Percentiles rank a stretch among this genome's conserved stretches.
phyloP scores from a whole-genome alignment of 2,329 filamentous ascomycete genomes.

The Endothia cerciana region DNA sequence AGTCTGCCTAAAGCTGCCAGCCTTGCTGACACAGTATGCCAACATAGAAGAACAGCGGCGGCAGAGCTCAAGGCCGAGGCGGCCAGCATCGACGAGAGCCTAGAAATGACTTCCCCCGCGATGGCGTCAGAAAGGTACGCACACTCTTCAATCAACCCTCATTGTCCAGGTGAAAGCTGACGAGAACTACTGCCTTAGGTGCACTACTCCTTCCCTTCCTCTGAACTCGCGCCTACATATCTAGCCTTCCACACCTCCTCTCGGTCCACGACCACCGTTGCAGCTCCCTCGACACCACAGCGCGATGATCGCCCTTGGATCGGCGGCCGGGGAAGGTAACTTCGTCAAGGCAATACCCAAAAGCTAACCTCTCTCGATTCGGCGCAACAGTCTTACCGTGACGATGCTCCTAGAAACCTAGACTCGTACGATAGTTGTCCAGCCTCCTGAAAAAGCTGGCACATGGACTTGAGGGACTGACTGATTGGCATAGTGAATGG shows the following conservation, averaged over 20 bases:
- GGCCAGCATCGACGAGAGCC: conserved; percentile 39
- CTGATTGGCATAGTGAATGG: conserved; percentile 70
- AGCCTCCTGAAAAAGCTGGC: conserved; percentile 4
- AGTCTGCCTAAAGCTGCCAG: not conserved
- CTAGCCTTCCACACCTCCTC: conserved; percentile 30
- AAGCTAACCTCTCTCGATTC: conserved; percentile 49
- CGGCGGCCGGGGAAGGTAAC: conserved; percentile 38
- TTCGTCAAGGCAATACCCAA: conserved; percentile 39
- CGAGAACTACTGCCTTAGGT: conserved; percentile 25
- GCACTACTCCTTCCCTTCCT: conserved; percentile 38
- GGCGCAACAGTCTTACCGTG: conserved; percentile 61
- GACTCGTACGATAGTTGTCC: conserved; percentile 60
- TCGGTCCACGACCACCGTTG: conserved; percentile 39
- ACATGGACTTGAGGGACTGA: conserved; percentile 32
- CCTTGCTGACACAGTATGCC: conserved; percentile 10
- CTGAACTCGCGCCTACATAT: conserved; percentile 29
- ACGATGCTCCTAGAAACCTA: conserved; percentile 66
- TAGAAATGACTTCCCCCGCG: conserved; percentile 65
- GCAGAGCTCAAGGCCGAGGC: conserved; percentile 32
- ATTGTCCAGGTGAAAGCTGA: conserved; percentile 11
- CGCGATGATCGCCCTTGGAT: conserved; percentile 37
- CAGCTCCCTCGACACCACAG: conserved; percentile 36
- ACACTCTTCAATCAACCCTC: conserved; percentile 11
- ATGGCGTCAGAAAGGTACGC: conserved; percentile 87
- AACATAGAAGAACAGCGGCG: conserved; percentile 31